Evolutionary conservation across 139 green algal species (phyloP).

Genomic region (Tetraselmis chui): DNA sequence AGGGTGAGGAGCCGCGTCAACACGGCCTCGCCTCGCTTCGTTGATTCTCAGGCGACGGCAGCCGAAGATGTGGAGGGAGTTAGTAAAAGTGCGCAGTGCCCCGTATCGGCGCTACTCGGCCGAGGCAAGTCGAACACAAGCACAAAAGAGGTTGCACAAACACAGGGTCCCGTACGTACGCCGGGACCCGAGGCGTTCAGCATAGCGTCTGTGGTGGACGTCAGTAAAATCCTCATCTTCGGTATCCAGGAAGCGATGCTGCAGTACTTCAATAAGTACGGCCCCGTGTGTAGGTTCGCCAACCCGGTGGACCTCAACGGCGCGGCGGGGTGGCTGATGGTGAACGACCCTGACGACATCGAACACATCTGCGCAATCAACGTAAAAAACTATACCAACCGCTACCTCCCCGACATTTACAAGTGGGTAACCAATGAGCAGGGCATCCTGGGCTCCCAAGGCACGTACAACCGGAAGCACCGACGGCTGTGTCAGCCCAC

Average conservation of each 20-base stretch:
- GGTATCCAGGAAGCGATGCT: conserved; percentile 54
- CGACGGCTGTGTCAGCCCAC: conserved; percentile 52
- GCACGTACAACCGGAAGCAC: conserved; percentile 62
- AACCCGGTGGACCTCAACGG: conserved; percentile 48
- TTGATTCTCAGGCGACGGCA: no score
- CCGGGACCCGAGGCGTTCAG: background rate
- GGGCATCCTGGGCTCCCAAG: conserved; percentile 58
- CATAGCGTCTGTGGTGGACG: background rate
- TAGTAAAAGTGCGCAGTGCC: background rate
- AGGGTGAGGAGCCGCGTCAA: no score
- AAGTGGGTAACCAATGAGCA: conserved; percentile 59
- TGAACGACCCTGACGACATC: conserved; percentile 55
- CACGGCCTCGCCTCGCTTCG: no score
- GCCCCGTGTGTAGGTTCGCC: conserved; percentile 42
- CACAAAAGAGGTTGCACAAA: no score
- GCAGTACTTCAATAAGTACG: conserved; percentile 38
- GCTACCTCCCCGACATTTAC: conserved; percentile 68
- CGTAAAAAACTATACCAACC: conserved; percentile 54
- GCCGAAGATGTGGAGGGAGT: no score
- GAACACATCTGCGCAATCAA: conserved; percentile 53
- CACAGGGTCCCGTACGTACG: background rate
- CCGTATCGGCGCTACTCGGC: background rate
- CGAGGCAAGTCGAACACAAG: no score
- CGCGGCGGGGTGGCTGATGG: conserved; percentile 47
- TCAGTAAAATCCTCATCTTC: conserved; percentile 28